Percentiles rank a stretch among this genome's conserved stretches.
Evolutionary conservation across 352 stramenopile species (phyloP).

Genomic region (Pythium monospermum): DNA sequence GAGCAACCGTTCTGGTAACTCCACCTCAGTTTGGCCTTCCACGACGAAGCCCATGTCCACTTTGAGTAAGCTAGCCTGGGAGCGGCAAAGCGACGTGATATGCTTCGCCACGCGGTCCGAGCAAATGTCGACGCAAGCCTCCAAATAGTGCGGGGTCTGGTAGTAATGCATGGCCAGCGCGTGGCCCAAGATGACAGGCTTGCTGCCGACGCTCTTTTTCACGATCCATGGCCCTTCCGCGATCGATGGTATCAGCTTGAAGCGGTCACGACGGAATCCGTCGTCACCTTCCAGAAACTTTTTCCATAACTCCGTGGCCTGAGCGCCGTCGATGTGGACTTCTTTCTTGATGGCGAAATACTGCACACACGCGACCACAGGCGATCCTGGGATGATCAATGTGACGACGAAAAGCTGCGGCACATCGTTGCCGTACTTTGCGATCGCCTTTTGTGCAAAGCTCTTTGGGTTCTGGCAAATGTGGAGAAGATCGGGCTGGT

Average conservation of each 20-base stretch:
- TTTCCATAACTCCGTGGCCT: conserved; percentile 40
- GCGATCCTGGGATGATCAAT: conserved; percentile 61
- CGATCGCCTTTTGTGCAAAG: conserved; percentile 53
- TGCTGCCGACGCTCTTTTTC: conserved; percentile 71
- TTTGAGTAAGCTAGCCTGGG: conserved; percentile 53
- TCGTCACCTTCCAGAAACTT: conserved; percentile 60
- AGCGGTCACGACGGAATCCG: conserved; percentile 57
- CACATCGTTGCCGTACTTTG: conserved; percentile 60
- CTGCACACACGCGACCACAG: conserved; percentile 62
- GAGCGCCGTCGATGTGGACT: background rate
- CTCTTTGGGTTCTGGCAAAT: conserved; percentile 63
- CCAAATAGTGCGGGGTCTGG: conserved; percentile 55
- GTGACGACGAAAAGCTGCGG: conserved; percentile 74
- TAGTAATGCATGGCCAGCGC: conserved; percentile 60
- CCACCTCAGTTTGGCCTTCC: conserved; percentile 56
- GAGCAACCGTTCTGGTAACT: conserved; percentile 79
- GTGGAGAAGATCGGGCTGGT: conserved; percentile 61
- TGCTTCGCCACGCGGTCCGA: conserved; percentile 73
- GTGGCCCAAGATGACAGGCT: conserved; percentile 73
- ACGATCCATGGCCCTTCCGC: conserved; percentile 78
- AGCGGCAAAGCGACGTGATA: conserved; percentile 70
- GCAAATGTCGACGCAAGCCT: conserved; percentile 73
- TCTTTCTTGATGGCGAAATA: conserved; percentile 63
- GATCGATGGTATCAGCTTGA: conserved; percentile 80
- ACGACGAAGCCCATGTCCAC: conserved; percentile 81